These are phyloP conservation scores for Xerocomellus amylosporus DNA, from an alignment of 768 basidiomycete species.

Conservation along the genomic window DNA sequence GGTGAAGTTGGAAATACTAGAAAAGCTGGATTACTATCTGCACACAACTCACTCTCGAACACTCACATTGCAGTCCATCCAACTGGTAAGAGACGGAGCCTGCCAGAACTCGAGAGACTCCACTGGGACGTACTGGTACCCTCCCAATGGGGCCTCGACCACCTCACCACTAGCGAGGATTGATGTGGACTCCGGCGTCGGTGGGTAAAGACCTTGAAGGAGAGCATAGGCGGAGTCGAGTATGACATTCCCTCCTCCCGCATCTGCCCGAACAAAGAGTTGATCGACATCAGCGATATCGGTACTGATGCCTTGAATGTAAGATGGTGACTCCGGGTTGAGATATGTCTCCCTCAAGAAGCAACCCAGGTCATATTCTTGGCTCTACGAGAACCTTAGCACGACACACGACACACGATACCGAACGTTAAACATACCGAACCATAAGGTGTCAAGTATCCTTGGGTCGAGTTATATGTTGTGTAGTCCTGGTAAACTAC, in stretches of 20 bases:
- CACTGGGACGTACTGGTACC: constrained; percentile 79
- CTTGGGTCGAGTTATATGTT: constrained; percentile 61
- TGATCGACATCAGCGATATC: too few species aligned
- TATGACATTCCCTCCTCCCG: constrained; percentile 56
- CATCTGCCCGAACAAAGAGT: too few species aligned
- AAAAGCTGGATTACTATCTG: neutral
- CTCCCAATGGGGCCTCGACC: constrained; percentile 73
- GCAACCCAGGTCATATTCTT: too few species aligned
- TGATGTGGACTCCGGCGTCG: constrained; percentile 60
- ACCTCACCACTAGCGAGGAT: constrained; percentile 69
- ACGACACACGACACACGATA: neutral
- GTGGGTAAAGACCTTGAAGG: constrained; percentile 82
- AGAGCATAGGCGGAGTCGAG: constrained; percentile 82
- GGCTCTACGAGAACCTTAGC: constrained; percentile 4
- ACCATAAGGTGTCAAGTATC: constrained; percentile 72
- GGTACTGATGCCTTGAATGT: too few species aligned
- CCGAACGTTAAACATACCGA: constrained; percentile 47
- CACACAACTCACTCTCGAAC: neutral
- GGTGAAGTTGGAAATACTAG: constrained; percentile 29
- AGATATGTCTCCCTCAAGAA: too few species aligned
- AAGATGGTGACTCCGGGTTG: too few species aligned
- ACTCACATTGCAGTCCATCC: constrained; percentile 57
- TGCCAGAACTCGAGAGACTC: constrained; percentile 45
- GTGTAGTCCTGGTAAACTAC: constrained; percentile 70
- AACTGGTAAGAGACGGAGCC: constrained; percentile 62